Evolutionary conservation across 139 green algal species (phyloP).

Genomic region (Chlamydomonas sp.): DNA sequence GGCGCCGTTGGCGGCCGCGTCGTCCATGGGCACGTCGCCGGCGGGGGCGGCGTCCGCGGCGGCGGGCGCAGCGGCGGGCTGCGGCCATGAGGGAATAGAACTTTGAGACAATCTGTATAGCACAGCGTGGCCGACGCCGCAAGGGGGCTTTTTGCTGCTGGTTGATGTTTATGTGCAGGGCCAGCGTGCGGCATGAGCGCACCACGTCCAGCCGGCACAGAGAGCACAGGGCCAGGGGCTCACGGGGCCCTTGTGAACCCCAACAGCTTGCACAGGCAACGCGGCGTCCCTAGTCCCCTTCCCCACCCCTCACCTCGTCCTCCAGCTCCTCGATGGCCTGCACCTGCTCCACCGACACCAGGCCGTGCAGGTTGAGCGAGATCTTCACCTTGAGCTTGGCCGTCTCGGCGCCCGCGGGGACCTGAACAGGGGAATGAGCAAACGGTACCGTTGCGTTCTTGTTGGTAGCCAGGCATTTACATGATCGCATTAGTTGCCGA

Average conservation of each 20-base stretch:
- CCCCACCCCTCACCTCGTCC: constrained; percentile 50
- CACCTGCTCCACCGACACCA: constrained; percentile 83
- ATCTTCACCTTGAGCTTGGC: constrained; percentile 88
- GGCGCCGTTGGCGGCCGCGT: constrained; percentile 37
- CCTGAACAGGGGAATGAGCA: background rate
- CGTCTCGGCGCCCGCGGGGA: constrained; percentile 63
- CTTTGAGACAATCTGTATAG: too few relatives aligned
- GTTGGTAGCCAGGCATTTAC: background rate
- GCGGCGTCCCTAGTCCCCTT: background rate
- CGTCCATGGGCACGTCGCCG: constrained; percentile 64
- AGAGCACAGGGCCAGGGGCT: too few relatives aligned
- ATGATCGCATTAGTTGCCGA: too few relatives aligned
- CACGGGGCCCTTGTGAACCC: too few relatives aligned
- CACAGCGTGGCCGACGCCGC: too few relatives aligned
- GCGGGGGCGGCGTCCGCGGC: constrained; percentile 11
- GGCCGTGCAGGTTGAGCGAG: constrained; percentile 91
- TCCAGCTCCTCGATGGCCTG: constrained; percentile 89
- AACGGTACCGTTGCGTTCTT: background rate
- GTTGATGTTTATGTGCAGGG: too few relatives aligned
- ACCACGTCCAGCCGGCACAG: too few relatives aligned
- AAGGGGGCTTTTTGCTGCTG: too few relatives aligned
- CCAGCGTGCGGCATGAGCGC: too few relatives aligned
- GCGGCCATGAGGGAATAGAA: background rate
- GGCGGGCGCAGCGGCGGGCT: constrained; percentile 37
- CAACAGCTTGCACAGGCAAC: background rate